A percentile compares a stretch with the other conserved stretches of the same genome.
phyloP scores from a whole-genome alignment of 345 rosid genomes.

The Zanthoxylum bungeanum region DNA sequence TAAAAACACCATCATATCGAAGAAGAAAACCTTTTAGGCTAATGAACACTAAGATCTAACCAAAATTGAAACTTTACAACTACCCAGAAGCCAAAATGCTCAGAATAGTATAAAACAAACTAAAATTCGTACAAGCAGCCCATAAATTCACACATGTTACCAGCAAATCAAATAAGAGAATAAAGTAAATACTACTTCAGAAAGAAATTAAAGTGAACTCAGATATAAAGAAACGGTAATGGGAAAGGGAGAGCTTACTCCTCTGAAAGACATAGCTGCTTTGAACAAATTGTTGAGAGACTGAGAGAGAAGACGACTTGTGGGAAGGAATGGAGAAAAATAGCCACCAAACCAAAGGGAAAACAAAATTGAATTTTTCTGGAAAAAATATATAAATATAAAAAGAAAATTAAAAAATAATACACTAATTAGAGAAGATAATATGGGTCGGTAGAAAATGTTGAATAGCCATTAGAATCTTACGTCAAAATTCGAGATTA shows the following conservation, averaged over 20 bases:
- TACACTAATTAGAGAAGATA: neutral
- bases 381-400: neutral
- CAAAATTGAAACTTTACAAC: neutral
- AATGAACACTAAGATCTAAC: slow-evolving; percentile 4
- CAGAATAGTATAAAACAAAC: neutral
- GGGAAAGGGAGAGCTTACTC: slow-evolving; percentile 30
- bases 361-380: neutral
- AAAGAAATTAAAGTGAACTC: neutral
- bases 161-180: neutral
- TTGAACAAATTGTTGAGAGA: neutral
- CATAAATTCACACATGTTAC: neutral
- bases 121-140: neutral
- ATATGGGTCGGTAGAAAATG: too few species aligned
- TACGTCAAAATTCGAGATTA: too few species aligned
- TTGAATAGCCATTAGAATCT: too few species aligned
- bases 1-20: neutral
- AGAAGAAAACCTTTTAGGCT: neutral
- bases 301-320: neutral
- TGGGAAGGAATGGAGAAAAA: neutral
- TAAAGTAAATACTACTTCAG: neutral
- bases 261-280: slow-evolving; percentile 41
- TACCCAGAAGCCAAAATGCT: neutral
- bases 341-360: slow-evolving; percentile 8
- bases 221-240: neutral
- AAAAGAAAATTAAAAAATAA: neutral